phyloP scores from a whole-genome alignment of 1,284 basidiomycete genomes.

The Gymnopus androsaceus region DNA sequence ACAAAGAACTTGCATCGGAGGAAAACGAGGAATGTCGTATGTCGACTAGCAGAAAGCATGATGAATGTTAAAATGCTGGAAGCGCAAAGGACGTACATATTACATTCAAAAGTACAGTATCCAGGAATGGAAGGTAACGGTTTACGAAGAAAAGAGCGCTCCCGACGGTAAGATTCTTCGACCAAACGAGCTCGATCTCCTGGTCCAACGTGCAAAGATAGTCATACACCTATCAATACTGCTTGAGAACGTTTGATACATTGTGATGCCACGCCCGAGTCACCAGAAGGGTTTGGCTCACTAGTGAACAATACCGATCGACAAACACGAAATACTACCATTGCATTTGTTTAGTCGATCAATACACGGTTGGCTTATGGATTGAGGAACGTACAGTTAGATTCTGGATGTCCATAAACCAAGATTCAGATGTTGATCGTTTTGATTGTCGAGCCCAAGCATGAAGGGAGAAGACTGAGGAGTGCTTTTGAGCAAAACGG shows the following conservation, averaged over 20 bases:
- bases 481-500: no score
- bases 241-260: background rate
- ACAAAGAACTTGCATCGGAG: background rate
- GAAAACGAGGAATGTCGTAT: no score
- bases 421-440: no score
- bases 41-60: no score
- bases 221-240: slow-evolving; percentile 35
- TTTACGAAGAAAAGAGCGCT: slow-evolving; percentile 41
- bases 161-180: slow-evolving; percentile 31
- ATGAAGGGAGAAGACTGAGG: no score
- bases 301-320: background rate
- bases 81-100: background rate
- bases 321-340: background rate
- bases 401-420: no score
- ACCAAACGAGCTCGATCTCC: slow-evolving; percentile 43
- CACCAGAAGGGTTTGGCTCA: background rate
- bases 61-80: background rate
- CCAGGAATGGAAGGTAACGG: slow-evolving; percentile 45
- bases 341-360: no score
- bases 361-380: no score
- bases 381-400: no score
- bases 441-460: no score
- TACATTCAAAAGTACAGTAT: slow-evolving; percentile 21
- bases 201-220: slow-evolving; percentile 41
- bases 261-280: background rate